Percentiles rank a stretch among this genome's conserved stretches.
Evolutionary conservation across 441 rosid species (phyloP).

Genomic region (Gossypium schwendimanii): DNA sequence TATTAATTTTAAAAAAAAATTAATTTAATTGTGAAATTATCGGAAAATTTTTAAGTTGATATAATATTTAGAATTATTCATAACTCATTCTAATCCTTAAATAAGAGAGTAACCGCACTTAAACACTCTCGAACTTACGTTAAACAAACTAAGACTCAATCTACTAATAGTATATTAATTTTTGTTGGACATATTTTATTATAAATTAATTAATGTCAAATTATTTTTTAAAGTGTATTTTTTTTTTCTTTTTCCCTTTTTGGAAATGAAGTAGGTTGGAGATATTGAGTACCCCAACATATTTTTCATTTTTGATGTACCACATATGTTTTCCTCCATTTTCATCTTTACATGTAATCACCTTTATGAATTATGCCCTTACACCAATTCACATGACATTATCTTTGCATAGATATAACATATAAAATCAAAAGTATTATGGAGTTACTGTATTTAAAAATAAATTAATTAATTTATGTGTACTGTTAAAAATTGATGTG

Average conservation of each 20-base stretch:
- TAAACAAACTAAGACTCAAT: too few species aligned
- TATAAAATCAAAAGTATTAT: too few species aligned
- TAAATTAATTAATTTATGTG: too few species aligned
- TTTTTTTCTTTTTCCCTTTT: not conserved
- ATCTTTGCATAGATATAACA: not conserved
- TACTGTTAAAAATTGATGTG: too few species aligned
- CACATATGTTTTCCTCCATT: not conserved
- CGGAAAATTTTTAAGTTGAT: accelerated
- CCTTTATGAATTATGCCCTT: slow-evolving; percentile 22
- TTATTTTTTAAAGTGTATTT: not conserved
- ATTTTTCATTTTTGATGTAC: not conserved
- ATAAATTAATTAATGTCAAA: slow-evolving; percentile 1
- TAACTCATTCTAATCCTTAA: too few species aligned
- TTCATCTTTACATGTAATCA: not conserved
- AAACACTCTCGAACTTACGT: too few species aligned
- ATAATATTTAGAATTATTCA: accelerated
- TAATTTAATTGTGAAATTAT: too few species aligned
- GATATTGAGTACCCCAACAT: not conserved
- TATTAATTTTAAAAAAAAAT: accelerated
- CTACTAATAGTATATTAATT: not conserved
- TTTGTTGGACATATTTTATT: not conserved
- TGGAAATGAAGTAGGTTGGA: slow-evolving; percentile 8
- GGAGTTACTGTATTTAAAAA: too few species aligned
- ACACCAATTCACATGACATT: not conserved
- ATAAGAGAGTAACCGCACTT: too few species aligned